Evolutionary conservation across 148 eudicot species (phyloP).

Genomic region (Arctostaphylos glauca): DNA sequence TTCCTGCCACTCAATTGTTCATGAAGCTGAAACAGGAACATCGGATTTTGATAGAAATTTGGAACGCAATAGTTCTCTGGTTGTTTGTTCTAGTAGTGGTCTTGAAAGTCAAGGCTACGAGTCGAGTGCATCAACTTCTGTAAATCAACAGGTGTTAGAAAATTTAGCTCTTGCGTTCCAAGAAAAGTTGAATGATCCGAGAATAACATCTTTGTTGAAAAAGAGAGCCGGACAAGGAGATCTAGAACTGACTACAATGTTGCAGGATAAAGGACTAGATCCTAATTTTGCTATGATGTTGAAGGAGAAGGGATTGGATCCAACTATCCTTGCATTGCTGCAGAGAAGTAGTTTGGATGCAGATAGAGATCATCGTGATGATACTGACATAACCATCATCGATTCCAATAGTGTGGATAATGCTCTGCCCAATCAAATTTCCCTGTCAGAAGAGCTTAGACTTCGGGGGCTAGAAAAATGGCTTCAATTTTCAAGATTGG

Average conservation of each 20-base stretch:
- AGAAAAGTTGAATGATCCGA: conserved; percentile 87
- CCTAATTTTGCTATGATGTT: conserved; percentile 99
- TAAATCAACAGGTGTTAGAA: conserved; percentile 66
- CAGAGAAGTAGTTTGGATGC: conserved; percentile 99
- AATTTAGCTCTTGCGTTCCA: conserved; percentile 82
- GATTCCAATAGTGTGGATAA: conserved; percentile 73
- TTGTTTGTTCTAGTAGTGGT: conserved; percentile 77
- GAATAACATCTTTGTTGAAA: conserved; percentile 74
- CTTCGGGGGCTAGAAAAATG: conserved; percentile 89
- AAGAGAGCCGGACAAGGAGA: conserved; percentile 73
- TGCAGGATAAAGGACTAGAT: conserved; percentile 95
- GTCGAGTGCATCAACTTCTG: conserved; percentile 78
- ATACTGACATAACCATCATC: conserved; percentile 54
- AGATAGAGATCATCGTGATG: conserved; percentile 92
- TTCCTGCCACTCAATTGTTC: conserved; percentile 85
- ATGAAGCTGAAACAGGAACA: conserved; percentile 79
- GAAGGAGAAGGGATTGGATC: conserved; percentile 92
- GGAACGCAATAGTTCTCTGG: conserved; percentile 55
- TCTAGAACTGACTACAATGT: conserved; percentile 65
- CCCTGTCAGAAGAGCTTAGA: conserved; percentile 94
- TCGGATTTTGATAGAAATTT: conserved; percentile 57
- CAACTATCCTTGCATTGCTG: conserved; percentile 86
- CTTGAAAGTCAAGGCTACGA: conserved; percentile 91
- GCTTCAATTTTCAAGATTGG: conserved; percentile 70
- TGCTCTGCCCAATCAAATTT: conserved; percentile 72